phyloP scores from a whole-genome alignment of 352 stramenopile genomes.

The Globisporangium cylindrosporum region DNA sequence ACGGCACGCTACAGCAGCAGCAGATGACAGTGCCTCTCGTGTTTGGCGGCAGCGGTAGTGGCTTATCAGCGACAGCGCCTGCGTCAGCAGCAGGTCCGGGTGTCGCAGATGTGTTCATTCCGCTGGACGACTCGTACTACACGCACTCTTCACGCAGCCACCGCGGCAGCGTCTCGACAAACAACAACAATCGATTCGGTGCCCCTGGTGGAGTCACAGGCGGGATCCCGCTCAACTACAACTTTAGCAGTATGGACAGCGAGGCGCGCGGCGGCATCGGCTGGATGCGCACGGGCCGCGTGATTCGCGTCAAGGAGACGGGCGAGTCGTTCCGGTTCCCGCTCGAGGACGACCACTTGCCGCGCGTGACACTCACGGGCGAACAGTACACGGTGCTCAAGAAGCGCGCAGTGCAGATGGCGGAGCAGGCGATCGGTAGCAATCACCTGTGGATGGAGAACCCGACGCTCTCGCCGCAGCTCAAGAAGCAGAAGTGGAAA shows the following conservation, averaged over 20 bases:
- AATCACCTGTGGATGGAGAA: constrained; percentile 68
- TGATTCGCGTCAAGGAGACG: constrained; percentile 72
- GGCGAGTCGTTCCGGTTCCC: constrained; percentile 72
- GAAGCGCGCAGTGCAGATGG: constrained; percentile 28
- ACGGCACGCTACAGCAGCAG: neutral
- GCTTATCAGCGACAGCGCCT: neutral
- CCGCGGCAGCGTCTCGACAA: constrained; percentile 25
- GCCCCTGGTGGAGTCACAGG: neutral
- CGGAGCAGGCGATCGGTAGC: constrained; percentile 41
- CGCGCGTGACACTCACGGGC: constrained; percentile 31
- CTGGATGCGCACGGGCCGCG: constrained; percentile 68
- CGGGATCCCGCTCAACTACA: neutral
- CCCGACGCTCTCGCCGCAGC: constrained; percentile 47
- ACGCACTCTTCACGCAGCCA: constrained; percentile 21
- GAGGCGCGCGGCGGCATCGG: constrained; percentile 41
- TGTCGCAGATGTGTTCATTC: neutral
- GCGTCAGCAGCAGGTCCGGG: neutral
- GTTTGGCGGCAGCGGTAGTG: neutral
- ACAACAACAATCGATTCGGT: neutral
- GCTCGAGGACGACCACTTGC: constrained; percentile 57
- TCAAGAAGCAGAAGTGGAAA: constrained; percentile 67
- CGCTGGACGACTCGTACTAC: constrained; percentile 17
- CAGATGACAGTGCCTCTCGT: constrained; percentile 5
- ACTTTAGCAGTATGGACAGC: neutral
- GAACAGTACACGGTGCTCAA: constrained; percentile 33